Evolutionary conservation across 441 rosid species (phyloP), one percentile per base, ranked within the genome.

Genomic region (Gossypium schwendimanii): DNA sequence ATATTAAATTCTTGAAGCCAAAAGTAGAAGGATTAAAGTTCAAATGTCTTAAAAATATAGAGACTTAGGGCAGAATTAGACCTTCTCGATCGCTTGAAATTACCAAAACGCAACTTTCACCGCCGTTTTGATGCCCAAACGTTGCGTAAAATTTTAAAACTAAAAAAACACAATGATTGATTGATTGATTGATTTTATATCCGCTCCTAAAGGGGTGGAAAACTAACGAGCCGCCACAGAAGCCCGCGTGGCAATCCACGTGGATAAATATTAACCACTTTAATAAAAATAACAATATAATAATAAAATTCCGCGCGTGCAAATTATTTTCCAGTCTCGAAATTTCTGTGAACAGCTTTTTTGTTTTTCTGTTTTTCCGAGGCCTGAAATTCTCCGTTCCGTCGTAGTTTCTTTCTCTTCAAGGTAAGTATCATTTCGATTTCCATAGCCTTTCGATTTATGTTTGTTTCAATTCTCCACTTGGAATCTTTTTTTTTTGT

Each of bases 231-330:
- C 64, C 67, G 67, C 61, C 74, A 26, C 24, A 49, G 67, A 64
- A 55, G 63, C 45, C 53, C 47, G 76, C 80, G 70, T 82, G 85
- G 79, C 74, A 71, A 10, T 54, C 57, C 83, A 80, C 78, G 79
- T 80, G 81, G 83, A 64, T 0, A 36, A 62, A 24, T 73, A 0
- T 12, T n/a, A 31, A 60, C 76, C 76, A 74, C 67, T 52, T 72
- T 9, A 23, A 39, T 4, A 6, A 24, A 50, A 36, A 36, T 6
- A 36, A 36, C 18, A 41, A 5, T 57, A 49, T 12, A 12, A 53
- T 7, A 18, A 53, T 17, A 53, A 18, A 17, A 17, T 53, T 53
- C 20, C 12, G 58, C 12, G 12, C 58, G 24, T 53, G 58, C 58
- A 53, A 53, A 53, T 53, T 18, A 18, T 53, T 41, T 21, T n/a